A percentile compares a stretch with the other conserved stretches of the same genome.
phyloP scores from a whole-genome alignment of 805 yeast genomes.

The Suhomyces faveliae region DNA sequence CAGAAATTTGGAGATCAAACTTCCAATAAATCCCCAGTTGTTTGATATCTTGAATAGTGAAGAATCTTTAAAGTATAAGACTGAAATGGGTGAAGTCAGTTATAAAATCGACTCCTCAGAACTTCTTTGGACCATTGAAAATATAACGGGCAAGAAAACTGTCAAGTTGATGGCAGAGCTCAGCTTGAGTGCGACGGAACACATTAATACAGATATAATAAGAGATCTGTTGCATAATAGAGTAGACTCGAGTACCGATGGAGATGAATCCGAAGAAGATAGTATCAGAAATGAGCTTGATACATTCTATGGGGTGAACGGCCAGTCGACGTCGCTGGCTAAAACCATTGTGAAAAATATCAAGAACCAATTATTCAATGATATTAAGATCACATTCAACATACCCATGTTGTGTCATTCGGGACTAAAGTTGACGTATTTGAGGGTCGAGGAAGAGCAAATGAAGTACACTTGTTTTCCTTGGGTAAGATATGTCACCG shows the following conservation, averaged over 20 bases:
- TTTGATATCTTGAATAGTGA: slow-evolving; percentile 20
- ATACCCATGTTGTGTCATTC: slow-evolving; percentile 57
- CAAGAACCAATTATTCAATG: slow-evolving; percentile 16
- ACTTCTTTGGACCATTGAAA: slow-evolving; percentile 69
- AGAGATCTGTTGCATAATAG: slow-evolving; percentile 14
- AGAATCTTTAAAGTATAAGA: slow-evolving; percentile 63
- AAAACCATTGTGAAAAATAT: slow-evolving; percentile 14
- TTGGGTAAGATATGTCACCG: slow-evolving; percentile 63
- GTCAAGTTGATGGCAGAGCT: slow-evolving; percentile 59
- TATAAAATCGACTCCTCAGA: slow-evolving; percentile 70
- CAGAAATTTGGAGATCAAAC: slow-evolving; percentile 25
- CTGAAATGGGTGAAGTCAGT: slow-evolving; percentile 68
- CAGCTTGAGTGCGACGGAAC: slow-evolving; percentile 21
- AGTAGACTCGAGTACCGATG: not conserved
- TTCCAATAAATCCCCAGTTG: slow-evolving; percentile 38
- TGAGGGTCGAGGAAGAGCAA: slow-evolving; percentile 63
- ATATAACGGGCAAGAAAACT: slow-evolving; percentile 58
- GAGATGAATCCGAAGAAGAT: slow-evolving; percentile 6
- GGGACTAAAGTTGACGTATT: slow-evolving; percentile 63
- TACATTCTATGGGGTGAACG: slow-evolving; percentile 36
- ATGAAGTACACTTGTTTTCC: slow-evolving; percentile 69
- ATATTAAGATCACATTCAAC: slow-evolving; percentile 28
- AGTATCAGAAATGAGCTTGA: slow-evolving; percentile 20
- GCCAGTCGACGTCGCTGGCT: slow-evolving; percentile 29
- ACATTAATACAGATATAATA: slow-evolving; percentile 12